These are phyloP conservation scores for Smithsoniella earleae DNA, from an alignment of 163 green algal species.

Conservation along the genomic window DNA sequence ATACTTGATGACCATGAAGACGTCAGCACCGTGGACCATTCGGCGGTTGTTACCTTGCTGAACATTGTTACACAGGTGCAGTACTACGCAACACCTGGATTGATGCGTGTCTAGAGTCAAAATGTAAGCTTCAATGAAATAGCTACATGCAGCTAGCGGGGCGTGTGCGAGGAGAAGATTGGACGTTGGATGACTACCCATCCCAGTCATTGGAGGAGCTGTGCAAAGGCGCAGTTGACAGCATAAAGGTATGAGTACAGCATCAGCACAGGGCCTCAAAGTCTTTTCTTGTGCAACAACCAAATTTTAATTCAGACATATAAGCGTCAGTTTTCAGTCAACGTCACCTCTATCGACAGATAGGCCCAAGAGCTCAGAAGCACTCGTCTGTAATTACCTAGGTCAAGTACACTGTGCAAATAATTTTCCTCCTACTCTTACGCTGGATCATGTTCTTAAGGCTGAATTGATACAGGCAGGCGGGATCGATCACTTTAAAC, in stretches of 20 bases:
- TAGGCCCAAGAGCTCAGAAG: too few relatives aligned
- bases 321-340: background rate
- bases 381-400: too few relatives aligned
- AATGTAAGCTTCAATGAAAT: background rate
- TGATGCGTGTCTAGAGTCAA: background rate
- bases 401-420: background rate
- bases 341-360: background rate
- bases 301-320: too few relatives aligned
- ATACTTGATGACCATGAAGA: conserved; percentile 2
- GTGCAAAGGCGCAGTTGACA: conserved; percentile 2
- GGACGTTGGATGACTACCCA: conserved; percentile 21
- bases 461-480: background rate
- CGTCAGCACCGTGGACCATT: background rate
- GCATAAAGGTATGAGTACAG: conserved; percentile 3
- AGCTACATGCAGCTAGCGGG: conserved; percentile 13
- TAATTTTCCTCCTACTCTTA: background rate
- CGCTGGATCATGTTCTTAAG: background rate
- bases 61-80: conserved; percentile 22
- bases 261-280: background rate
- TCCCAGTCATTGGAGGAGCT: background rate
- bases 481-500: conserved; percentile 24
- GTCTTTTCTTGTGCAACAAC: background rate
- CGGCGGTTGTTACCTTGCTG: conserved; percentile 2
- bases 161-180: background rate
- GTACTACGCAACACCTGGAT: background rate